These are phyloP conservation scores for Neonectria neomacrospora DNA, from an alignment of 2,329 filamentous ascomycete genomes.

Conservation along the genomic window DNA sequence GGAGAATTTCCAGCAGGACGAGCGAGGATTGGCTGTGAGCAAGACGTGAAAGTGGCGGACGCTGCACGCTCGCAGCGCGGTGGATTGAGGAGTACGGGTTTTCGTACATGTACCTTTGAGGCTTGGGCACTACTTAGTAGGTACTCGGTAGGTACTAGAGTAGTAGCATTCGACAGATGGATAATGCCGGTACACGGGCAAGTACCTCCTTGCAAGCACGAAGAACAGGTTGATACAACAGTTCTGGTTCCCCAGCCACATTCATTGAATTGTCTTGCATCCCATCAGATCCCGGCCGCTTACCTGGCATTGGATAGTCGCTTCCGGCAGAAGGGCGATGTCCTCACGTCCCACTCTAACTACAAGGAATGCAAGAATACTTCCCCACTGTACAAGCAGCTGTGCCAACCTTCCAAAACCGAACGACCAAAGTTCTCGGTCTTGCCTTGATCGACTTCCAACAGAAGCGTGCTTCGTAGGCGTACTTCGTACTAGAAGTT, in stretches of 20 bases:
- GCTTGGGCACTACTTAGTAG: neutral
- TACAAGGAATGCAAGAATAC: neutral
- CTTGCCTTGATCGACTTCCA: neutral
- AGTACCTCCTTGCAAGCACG: too few species aligned
- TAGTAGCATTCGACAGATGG: neutral
- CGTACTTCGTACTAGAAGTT: neutral
- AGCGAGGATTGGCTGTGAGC: slow-evolving; percentile 8
- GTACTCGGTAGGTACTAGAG: too few species aligned
- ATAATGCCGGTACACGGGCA: neutral
- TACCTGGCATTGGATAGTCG: neutral
- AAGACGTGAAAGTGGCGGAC: neutral
- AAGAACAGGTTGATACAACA: neutral
- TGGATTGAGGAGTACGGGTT: neutral
- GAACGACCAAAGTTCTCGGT: neutral
- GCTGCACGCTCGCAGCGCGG: neutral
- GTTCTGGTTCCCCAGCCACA: too few species aligned
- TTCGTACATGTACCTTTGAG: neutral
- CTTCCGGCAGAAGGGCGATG: too few species aligned
- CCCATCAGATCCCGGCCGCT: neutral
- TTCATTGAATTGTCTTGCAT: neutral
- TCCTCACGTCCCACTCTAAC: neutral
- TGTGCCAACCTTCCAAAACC: neutral
- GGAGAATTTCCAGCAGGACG: slow-evolving; percentile 18
- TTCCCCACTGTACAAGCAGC: neutral
- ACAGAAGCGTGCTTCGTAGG: neutral